phyloP scores from a whole-genome alignment of 2,329 filamentous ascomycete species.

The Diaporthe helianthi region DNA sequence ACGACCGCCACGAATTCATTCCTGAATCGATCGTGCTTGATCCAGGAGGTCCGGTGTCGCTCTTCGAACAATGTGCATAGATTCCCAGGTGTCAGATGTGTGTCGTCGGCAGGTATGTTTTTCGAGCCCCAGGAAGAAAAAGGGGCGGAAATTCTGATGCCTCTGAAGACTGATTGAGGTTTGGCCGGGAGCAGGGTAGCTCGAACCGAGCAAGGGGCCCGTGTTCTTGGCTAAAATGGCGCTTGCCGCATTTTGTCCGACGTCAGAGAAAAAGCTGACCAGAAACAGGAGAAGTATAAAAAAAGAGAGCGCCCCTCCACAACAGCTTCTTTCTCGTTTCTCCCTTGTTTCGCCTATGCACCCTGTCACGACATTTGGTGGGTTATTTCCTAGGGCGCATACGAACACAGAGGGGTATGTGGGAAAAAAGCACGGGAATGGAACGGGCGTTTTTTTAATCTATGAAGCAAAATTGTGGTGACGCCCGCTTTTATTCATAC shows the following conservation, averaged over 20 bases:
- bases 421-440: neutral
- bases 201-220: conserved; percentile 3
- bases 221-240: conserved; percentile 16
- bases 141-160: neutral
- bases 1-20: neutral
- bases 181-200: conserved; percentile 11
- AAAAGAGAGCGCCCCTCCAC: neutral
- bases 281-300: conserved; percentile 19
- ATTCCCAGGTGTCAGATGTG: neutral
- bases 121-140: neutral
- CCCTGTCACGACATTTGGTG: conserved; percentile 22
- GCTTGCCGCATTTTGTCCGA: conserved; percentile 10
- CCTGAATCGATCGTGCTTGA: neutral
- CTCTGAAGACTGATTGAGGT: neutral
- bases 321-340: neutral
- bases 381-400: neutral
- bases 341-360: neutral
- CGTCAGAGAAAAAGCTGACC: conserved; percentile 7
- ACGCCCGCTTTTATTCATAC: conserved; percentile 12
- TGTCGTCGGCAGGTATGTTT: neutral
- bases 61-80: neutral
- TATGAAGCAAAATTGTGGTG: neutral
- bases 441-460: neutral
- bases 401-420: conserved; percentile 4
- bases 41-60: neutral